phyloP scores from a whole-genome alignment of 441 rosid species.

The Erysimum pusillum region DNA sequence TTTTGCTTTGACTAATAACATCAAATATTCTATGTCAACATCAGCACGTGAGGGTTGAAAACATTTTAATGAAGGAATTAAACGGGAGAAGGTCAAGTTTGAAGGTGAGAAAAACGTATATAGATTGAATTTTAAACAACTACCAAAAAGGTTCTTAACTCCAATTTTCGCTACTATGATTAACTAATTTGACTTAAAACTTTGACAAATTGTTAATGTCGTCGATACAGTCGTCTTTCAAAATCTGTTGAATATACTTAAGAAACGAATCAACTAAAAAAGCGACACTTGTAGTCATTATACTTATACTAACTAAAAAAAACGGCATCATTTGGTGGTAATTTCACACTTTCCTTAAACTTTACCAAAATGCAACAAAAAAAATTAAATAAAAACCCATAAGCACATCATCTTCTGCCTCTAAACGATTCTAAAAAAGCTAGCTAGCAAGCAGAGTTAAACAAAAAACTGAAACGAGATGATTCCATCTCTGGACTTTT shows the following conservation, averaged over 20 bases:
- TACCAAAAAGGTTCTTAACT: neutral
- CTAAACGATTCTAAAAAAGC: neutral
- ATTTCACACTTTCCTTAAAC: neutral
- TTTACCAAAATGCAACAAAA: neutral
- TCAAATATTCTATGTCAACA: conserved; percentile 35
- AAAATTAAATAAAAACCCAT: neutral
- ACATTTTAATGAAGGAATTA: neutral
- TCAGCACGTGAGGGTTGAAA: conserved; percentile 41
- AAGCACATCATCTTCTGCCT: neutral
- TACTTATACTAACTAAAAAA: neutral
- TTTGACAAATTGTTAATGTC: conserved; percentile 17
- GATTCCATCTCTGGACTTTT: neutral
- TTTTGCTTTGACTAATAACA: conserved; percentile 1
- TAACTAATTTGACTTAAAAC: conserved; percentile 7
- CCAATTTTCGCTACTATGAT: conserved; percentile 25
- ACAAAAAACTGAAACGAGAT: neutral
- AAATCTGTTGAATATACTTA: conserved; percentile 9
- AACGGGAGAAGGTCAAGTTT: conserved; percentile 12
- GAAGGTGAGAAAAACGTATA: conserved; percentile 32
- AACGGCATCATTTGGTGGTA: neutral
- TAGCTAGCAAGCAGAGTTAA: neutral
- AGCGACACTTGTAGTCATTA: neutral
- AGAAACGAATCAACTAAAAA: too few species aligned
- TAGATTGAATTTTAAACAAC: neutral
- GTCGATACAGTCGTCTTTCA: neutral